These are phyloP conservation scores for Botryotinia narcissicola DNA, from an alignment of 2,329 filamentous ascomycete genomes.

Conservation along the genomic window DNA sequence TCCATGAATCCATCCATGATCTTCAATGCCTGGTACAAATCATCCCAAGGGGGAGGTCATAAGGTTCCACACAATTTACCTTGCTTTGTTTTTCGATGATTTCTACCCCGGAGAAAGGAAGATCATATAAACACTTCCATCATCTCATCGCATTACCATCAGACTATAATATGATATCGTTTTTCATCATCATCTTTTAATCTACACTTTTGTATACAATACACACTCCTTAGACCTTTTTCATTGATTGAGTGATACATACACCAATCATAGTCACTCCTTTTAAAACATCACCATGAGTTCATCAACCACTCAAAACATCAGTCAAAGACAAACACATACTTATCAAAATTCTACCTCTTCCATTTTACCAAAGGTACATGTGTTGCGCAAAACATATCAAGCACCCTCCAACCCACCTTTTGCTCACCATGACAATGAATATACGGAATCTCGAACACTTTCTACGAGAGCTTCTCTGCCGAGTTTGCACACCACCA, in stretches of 20 bases:
- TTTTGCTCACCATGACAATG: slow-evolving; percentile 13
- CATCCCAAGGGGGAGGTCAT: slow-evolving; percentile 8
- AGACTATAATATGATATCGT: slow-evolving; percentile 18
- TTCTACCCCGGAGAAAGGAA: neutral
- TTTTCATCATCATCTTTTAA: slow-evolving; percentile 10
- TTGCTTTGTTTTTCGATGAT: slow-evolving; percentile 10
- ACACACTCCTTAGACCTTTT: neutral
- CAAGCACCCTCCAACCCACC: slow-evolving; percentile 16
- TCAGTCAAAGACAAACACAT: slow-evolving; percentile 21
- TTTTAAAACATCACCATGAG: slow-evolving; percentile 17
- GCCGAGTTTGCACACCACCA: slow-evolving; percentile 18
- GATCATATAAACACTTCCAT: slow-evolving; percentile 7
- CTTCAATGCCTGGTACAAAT: neutral
- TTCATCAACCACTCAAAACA: neutral
- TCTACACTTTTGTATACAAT: neutral
- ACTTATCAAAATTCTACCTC: slow-evolving; percentile 11
- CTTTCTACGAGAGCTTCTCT: slow-evolving; percentile 17
- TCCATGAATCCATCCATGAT: neutral
- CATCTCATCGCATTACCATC: neutral
- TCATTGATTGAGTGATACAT: neutral
- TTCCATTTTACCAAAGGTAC: slow-evolving; percentile 11
- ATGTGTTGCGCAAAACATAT: slow-evolving; percentile 25
- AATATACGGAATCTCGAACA: slow-evolving; percentile 15
- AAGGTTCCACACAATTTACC: slow-evolving; percentile 9
- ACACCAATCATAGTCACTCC: neutral